Evolutionary conservation across 805 yeast genomes (phyloP).

Genomic region (Helenozyma rhizophorensis): DNA sequence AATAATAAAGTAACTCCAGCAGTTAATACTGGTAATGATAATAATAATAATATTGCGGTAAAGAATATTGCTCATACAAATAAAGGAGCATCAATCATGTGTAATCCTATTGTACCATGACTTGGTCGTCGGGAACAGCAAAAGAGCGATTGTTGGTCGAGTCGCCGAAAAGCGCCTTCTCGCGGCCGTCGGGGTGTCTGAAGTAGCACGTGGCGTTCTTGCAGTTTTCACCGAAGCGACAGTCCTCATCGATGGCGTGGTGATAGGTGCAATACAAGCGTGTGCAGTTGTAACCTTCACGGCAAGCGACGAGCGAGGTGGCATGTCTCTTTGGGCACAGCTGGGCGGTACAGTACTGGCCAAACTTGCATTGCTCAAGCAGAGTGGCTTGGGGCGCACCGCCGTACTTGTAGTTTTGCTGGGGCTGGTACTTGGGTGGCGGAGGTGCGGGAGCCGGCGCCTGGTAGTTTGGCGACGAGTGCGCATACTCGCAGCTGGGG

Average conservation of each 20-base stretch:
- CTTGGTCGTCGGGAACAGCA: slow-evolving; percentile 73
- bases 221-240: slow-evolving; percentile 78
- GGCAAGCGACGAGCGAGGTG: slow-evolving; percentile 64
- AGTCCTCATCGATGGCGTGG: slow-evolving; percentile 75
- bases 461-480: slow-evolving; percentile 65
- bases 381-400: slow-evolving; percentile 37
- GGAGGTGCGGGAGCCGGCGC: slow-evolving; percentile 21
- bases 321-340: slow-evolving; percentile 87
- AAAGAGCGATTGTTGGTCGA: slow-evolving; percentile 58
- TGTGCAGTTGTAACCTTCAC: slow-evolving; percentile 75
- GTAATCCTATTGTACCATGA: slow-evolving; percentile 71
- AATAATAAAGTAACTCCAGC: slow-evolving; percentile 1
- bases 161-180: slow-evolving; percentile 18
- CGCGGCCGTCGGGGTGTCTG: slow-evolving; percentile 79
- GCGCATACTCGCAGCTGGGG: slow-evolving; percentile 65
- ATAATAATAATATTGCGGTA: not conserved
- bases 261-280: slow-evolving; percentile 78
- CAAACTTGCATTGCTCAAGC: slow-evolving; percentile 81
- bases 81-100: too few relatives aligned
- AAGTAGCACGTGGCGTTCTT: slow-evolving; percentile 66
- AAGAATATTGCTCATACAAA: too few relatives aligned
- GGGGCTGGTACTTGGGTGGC: slow-evolving; percentile 3
- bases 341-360: slow-evolving; percentile 68
- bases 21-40: slow-evolving; percentile 1
- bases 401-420: slow-evolving; percentile 4